Evolutionary conservation across 2,329 filamentous ascomycete species (phyloP).

Genomic region (Apiospora aurea): DNA sequence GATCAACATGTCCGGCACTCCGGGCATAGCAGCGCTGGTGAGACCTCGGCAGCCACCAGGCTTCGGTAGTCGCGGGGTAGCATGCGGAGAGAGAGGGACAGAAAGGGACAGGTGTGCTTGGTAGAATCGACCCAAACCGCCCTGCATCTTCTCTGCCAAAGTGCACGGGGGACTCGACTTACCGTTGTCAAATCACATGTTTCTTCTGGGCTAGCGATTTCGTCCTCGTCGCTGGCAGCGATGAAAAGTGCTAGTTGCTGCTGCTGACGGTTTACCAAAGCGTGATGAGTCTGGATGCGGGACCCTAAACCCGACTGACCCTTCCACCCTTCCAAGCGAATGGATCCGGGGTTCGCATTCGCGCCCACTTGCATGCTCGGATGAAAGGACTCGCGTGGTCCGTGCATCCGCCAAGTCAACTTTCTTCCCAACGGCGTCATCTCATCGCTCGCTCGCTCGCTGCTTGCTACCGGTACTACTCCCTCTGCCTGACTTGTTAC

Average conservation of each 20-base stretch:
- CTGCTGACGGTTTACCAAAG: background rate
- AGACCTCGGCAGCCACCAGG: constrained; percentile 17
- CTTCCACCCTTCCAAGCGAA: constrained; percentile 18
- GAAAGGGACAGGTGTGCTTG: background rate
- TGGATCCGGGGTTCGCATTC: constrained; percentile 15
- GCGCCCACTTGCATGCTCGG: background rate
- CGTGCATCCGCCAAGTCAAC: background rate
- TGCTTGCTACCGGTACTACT: background rate
- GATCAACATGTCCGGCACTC: background rate
- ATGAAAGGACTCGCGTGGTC: constrained; percentile 15
- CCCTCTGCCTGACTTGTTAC: too few relatives aligned
- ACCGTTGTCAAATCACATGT: background rate
- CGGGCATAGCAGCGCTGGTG: background rate
- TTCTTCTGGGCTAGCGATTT: background rate
- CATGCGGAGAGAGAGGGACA: constrained; percentile 5
- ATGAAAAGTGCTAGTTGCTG: background rate
- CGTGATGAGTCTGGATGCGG: constrained; percentile 3
- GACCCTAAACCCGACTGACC: constrained; percentile 5
- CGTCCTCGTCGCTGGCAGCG: background rate
- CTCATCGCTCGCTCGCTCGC: too few relatives aligned
- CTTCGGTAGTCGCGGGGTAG: constrained; percentile 9
- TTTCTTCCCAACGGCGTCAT: background rate
- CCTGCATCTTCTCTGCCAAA: background rate
- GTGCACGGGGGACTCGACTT: background rate
- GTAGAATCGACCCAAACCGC: background rate